A percentile compares a stretch with the other conserved stretches of the same genome.
Evolutionary conservation across 176 grass and related monocot genomes (phyloP).

Genomic region (Rhynchospora tenuis): DNA sequence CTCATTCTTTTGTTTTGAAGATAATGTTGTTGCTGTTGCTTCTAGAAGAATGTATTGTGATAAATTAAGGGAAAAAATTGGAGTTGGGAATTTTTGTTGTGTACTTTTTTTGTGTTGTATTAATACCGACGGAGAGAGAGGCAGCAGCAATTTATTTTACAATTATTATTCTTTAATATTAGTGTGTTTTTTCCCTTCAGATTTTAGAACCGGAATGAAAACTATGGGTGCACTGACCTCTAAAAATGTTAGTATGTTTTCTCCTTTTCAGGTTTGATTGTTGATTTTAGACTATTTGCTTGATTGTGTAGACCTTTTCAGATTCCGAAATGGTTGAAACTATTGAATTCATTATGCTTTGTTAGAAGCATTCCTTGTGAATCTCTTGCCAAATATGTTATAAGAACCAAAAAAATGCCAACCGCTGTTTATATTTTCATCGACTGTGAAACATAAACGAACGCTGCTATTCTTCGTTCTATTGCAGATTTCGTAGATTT

Average conservation of each 20-base stretch:
- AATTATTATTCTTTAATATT: conserved; percentile 30
- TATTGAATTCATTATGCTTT: background rate
- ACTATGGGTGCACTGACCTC: conserved; percentile 19
- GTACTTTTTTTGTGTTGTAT: conserved; percentile 42
- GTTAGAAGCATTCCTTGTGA: background rate
- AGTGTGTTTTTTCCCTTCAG: background rate
- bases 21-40: conserved; percentile 52
- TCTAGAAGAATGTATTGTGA: conserved; percentile 37
- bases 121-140: conserved; percentile 41
- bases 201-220: conserved; percentile 14
- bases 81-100: conserved; percentile 32
- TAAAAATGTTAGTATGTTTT: background rate
- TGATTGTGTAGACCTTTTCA: background rate
- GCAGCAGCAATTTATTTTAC: conserved; percentile 38
- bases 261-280: background rate
- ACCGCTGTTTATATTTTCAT: background rate
- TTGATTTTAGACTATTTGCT: background rate
- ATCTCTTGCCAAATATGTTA: background rate
- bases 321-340: background rate
- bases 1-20: conserved; percentile 76
- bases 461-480: background rate
- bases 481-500: background rate
- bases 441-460: background rate
- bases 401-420: background rate
- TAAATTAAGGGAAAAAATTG: conserved; percentile 31